Evolutionary conservation across 768 basidiomycete species (phyloP).

Genomic region (Boletus coccyginus): DNA sequence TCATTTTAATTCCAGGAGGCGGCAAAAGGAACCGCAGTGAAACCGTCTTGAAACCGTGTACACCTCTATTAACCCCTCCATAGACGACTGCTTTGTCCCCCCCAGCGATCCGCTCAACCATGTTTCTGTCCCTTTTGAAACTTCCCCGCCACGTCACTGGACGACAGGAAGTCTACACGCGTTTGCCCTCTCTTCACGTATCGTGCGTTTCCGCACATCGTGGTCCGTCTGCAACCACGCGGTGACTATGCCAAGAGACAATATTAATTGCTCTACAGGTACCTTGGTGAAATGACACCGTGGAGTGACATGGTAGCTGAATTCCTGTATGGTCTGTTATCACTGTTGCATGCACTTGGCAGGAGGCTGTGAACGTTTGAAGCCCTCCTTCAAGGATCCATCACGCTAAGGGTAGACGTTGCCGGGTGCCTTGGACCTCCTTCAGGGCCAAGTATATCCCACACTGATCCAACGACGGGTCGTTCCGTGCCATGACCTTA

Average conservation of each 20-base stretch:
- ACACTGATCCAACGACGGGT: background rate
- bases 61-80: background rate
- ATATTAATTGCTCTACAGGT: background rate
- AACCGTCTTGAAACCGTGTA: background rate
- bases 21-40: background rate
- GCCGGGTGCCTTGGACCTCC: background rate
- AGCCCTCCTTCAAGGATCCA: background rate
- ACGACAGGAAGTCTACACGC: background rate
- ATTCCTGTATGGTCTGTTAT: background rate
- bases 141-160: background rate
- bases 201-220: background rate
- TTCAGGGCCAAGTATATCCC: background rate
- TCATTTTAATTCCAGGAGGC: background rate
- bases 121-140: background rate
- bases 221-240: background rate
- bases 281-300: background rate
- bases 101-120: background rate
- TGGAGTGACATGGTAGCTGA: background rate
- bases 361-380: background rate
- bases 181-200: background rate
- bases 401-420: background rate
- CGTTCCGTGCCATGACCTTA: background rate
- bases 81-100: background rate
- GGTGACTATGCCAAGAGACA: background rate
- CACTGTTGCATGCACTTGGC: background rate